Base-by-base conservation (phyloP, 768 basidiomycete species). In the Suillus bovinus region DNA sequence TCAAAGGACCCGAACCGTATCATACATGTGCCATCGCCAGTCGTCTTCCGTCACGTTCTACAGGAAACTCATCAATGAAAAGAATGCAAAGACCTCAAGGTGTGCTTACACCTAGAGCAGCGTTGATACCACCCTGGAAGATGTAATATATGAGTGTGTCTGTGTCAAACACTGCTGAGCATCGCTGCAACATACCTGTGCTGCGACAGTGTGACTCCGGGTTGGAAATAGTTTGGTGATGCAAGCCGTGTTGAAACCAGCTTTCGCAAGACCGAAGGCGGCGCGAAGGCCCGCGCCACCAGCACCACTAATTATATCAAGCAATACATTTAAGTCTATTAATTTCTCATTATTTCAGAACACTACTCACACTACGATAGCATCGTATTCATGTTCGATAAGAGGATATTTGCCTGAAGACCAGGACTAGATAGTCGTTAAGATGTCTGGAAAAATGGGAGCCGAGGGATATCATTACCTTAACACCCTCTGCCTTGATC, bases 31-130 rank as follows among this genome's bases (percentile, higher is more conserved):
- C 96, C 95, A 97, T 77, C 95, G 82, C 95, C 96, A 99, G 75
- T 99, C 95, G 72, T 99, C 97, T 79, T 99, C 97, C 7, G 95
- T 97, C 94, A 99, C 96, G 80, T 98, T 97, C 88, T 94, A 72
- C 49, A 42, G 60, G 61, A 27, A 52, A 13, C 53, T 22, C 57
- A 68, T 64, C 3, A 63, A 29, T 54, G 34, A 27, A 31, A 8
- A 49, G 54, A 14, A 2, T 10, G 36, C 59, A 53, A 44, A 47
- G 9, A 60, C 34, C 4, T 29, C 61, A 17, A 29, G 66, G 24
- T 47, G 27, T 42, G 81, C 88, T 68, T 74, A 94, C 93, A 67
- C 95, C 95, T 59, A 97, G 86, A 60, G 95, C 95, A 70, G 95
- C 97, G 79, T 99, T 99, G 76, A 99, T 95, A 75, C 97, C 97